These are phyloP conservation scores for Eucalyptus regnans DNA, from an alignment of 345 rosid species.

Conservation along the genomic window DNA sequence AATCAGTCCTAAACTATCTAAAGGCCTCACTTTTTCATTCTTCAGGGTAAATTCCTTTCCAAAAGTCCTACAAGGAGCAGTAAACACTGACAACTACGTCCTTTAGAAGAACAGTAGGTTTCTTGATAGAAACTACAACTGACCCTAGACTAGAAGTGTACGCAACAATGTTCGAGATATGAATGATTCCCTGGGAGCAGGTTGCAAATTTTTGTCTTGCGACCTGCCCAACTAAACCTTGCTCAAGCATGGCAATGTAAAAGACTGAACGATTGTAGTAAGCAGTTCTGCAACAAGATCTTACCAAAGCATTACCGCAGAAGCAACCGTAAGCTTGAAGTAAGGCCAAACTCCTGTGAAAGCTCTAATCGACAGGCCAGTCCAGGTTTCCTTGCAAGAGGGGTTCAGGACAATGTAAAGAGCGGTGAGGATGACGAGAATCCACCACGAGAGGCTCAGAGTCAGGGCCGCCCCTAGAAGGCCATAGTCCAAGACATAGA, in stretches of 20 bases:
- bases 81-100: neutral
- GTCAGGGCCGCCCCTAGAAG: conserved; percentile 65
- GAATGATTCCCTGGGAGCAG: neutral
- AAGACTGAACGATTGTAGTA: neutral
- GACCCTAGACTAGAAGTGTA: neutral
- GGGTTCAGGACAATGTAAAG: conserved; percentile 60
- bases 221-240: neutral
- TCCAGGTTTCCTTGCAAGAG: conserved; percentile 71
- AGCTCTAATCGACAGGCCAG: conserved; percentile 50
- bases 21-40: neutral
- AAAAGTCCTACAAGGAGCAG: neutral
- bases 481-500: conserved; percentile 36
- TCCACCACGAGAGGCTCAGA: conserved; percentile 80
- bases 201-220: neutral
- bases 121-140: neutral
- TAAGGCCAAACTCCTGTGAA: conserved; percentile 84
- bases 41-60: neutral
- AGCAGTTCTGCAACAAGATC: neutral
- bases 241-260: neutral
- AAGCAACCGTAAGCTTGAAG: conserved; percentile 74
- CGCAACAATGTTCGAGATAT: neutral
- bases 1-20: neutral
- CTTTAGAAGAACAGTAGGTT: neutral
- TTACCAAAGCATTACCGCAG: conserved; percentile 90
- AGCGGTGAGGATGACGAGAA: conserved; percentile 28